Base-by-base conservation (phyloP, 2,329 filamentous ascomycete species). In the Cladophialophora bantiana region DNA sequence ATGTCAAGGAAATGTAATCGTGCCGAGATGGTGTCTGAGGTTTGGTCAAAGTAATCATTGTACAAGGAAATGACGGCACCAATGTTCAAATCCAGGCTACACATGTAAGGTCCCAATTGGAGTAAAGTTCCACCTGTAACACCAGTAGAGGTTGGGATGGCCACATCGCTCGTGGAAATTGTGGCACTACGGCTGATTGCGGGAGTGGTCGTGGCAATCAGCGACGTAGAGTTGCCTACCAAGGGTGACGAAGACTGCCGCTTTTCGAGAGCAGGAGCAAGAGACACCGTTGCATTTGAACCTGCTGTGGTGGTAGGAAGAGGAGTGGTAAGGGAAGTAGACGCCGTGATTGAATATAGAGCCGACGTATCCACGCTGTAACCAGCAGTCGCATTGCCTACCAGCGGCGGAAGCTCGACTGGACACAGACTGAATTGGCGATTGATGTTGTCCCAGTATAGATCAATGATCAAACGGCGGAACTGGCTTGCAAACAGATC, bases 401-500 rank as follows among this genome's bases (percentile, higher is more conserved):
- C 67, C 26, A 68, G 53, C 10, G 66, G 66, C 18, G 71, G 71
- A 10, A 73, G 54, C 64, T 72, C 66, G 20, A 85, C 85, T 0
- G 88, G 88, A 74, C 88, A 90, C 18, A 90, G 81, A 58, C 81
- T 85, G 86, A 88, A 90, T 48, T 80, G 74, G 36, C 76, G 77
- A 34, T 83, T 80, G 35, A 77, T 80, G 31, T 81, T 73, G 69
- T 89, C 88, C 88, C 88, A 90, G 73, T 88, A 90, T 12, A 89
- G 71, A 74, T 90, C 88, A 34, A 89, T 76, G 52, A 85, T 77
- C 54, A 89, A 81, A 53, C 85, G 81, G 45, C 83, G 81, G 71
- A 87, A 89, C 4, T 86, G 86, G n/a, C 83, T 77, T 0, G 84
- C 83, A 34, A 90, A 78, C 0, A 90, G 79, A 74, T 89, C 89